A percentile compares a stretch with the other conserved stretches of the same genome.
These are phyloP conservation scores for Chlamydomonas schloesseri DNA, from an alignment of 139 green algal genomes.

Conservation along the genomic window DNA sequence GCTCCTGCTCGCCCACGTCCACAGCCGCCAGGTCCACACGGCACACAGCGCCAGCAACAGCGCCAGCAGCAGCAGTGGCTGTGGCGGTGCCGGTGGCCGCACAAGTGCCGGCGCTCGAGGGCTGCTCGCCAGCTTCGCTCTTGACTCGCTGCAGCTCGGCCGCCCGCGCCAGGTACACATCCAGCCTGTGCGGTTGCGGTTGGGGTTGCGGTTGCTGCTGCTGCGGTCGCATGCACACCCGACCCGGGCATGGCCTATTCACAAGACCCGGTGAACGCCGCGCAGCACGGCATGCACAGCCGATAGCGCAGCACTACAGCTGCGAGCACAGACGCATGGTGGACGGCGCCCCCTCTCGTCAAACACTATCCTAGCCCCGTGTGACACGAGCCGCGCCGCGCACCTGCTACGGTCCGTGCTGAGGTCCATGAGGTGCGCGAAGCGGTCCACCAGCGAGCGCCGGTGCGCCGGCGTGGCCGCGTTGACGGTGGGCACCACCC, in stretches of 20 bases:
- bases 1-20: conserved; percentile 61
- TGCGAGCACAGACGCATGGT: no score
- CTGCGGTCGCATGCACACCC: no score
- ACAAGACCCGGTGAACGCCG: no score
- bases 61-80: not conserved
- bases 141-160: not conserved
- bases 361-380: not conserved
- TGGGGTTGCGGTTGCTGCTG: not conserved
- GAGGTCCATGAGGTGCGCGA: conserved; percentile 82
- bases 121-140: no score
- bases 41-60: not conserved
- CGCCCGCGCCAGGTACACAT: conserved; percentile 54
- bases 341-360: no score
- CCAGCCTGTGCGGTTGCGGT: conserved; percentile 48
- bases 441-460: conserved; percentile 66
- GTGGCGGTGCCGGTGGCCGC: not conserved
- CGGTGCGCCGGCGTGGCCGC: conserved; percentile 31
- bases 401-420: conserved; percentile 51
- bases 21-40: conserved; percentile 52
- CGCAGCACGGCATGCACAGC: no score
- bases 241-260: no score
- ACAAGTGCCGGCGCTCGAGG: not conserved
- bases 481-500: conserved; percentile 81
- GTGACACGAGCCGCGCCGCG: not conserved
- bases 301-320: no score